These are phyloP conservation scores for Aureobasidium melanogenum DNA, from an alignment of 2,329 filamentous ascomycete species.

Conservation along the genomic window DNA sequence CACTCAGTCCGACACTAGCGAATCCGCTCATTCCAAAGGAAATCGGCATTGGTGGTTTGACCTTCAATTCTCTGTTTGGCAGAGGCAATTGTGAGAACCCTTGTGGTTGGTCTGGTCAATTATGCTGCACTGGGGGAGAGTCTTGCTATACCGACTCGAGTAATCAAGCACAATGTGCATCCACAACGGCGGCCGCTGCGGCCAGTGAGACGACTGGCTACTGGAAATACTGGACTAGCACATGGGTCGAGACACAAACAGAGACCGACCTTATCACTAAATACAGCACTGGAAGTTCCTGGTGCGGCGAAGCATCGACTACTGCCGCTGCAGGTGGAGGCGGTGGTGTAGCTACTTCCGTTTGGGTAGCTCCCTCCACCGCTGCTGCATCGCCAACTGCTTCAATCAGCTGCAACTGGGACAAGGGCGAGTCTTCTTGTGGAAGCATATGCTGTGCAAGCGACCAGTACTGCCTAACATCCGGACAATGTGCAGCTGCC, in stretches of 20 bases:
- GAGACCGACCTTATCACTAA: constrained; percentile 38
- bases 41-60: constrained; percentile 19
- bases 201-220: constrained; percentile 28
- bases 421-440: constrained; percentile 49
- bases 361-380: constrained; percentile 5
- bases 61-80: constrained; percentile 27
- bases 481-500: constrained; percentile 50
- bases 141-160: constrained; percentile 42
- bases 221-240: constrained; percentile 51
- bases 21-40: constrained; percentile 20
- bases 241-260: constrained; percentile 46
- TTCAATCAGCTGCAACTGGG: constrained; percentile 36
- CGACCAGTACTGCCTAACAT: constrained; percentile 56
- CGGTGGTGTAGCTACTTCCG: constrained; percentile 19
- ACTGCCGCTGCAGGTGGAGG: constrained; percentile 15
- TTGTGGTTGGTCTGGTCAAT: constrained; percentile 44
- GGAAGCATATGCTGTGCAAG: constrained; percentile 61
- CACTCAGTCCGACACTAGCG: constrained; percentile 18
- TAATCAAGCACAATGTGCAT: constrained; percentile 40
- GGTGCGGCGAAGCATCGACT: constrained; percentile 23
- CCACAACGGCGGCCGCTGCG: constrained; percentile 15
- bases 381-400: constrained; percentile 20
- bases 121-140: constrained; percentile 40
- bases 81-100: constrained; percentile 35
- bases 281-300: constrained; percentile 47